A percentile compares a stretch with the other conserved stretches of the same genome.
Conservation (phyloP, 192 early-diverging fungal genomes). For the Coemansia aciculifera region DNA sequence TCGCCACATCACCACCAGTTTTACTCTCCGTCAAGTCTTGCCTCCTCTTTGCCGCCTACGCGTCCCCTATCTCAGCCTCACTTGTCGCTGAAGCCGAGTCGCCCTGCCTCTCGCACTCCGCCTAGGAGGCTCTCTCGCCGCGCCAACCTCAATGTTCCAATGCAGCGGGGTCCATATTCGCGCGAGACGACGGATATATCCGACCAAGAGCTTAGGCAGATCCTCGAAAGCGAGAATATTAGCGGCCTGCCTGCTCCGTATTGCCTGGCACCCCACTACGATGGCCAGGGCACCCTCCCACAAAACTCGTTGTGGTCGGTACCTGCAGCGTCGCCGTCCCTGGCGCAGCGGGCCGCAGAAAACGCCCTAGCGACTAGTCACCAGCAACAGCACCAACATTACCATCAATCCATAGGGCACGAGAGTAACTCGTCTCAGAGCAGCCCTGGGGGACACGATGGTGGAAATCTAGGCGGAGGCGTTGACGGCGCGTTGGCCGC, state of each 20-base stretch:
- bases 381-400: constrained; percentile 16
- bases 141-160: constrained; percentile 40
- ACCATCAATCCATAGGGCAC: constrained; percentile 11
- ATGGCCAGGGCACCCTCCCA: constrained; percentile 32
- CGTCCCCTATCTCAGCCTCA: constrained; percentile 25
- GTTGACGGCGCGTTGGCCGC: neutral
- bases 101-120: constrained; percentile 25
- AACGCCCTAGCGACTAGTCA: constrained; percentile 5
- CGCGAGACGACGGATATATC: constrained; percentile 54
- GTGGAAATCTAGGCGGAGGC: constrained; percentile 15
- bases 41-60: constrained; percentile 14
- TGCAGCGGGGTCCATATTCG: constrained; percentile 52
- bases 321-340: constrained; percentile 3
- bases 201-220: constrained; percentile 56
- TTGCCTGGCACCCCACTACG: constrained; percentile 51
- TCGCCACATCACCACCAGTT: constrained; percentile 23
- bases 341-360: constrained; percentile 11
- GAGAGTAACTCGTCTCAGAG: constrained; percentile 25
- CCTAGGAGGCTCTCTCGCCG: constrained; percentile 34
- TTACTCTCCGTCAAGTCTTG: constrained; percentile 8
- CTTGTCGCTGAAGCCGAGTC: constrained; percentile 24
- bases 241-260: constrained; percentile 50
- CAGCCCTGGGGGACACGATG: constrained; percentile 24
- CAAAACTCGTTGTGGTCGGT: constrained; percentile 27
- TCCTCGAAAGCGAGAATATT: constrained; percentile 56